Evolutionary conservation across 371 early-diverging fungal species (phyloP), one percentile per base, ranked within the genome.

Genomic region (Thermomucor indicae-seudaticae): DNA sequence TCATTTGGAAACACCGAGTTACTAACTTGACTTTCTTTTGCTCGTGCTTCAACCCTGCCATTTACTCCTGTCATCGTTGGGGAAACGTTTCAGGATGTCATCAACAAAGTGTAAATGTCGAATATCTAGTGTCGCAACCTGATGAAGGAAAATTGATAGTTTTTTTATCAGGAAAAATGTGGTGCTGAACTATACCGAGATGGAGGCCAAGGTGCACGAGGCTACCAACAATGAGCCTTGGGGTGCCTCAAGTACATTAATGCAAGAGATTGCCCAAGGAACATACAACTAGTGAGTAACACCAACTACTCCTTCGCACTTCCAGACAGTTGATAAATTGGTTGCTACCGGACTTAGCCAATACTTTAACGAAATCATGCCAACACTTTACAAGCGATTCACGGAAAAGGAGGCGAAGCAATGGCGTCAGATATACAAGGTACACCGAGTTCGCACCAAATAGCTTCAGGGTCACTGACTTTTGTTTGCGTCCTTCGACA

Each of bases 381-480:
- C 91, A 0, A 86, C 88, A 16, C 84, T 96, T 25, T 95, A 89
- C 67, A 81, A 86, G 55, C 81, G 91, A 20, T 84, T 96, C 53
- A 80, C 86, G 31, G 95, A 96, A 57, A 84, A 86, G 43, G 87
- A 91, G 50, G 78, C 89, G 0, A 64, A 80, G 24, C 86, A 86
- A 50, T 97, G 97, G 98, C 74, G 97, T 56, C 91, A 93, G 58
- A 85, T 91, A 23, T 97, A 97, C 80, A 97, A 97, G 81, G 92
- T 88, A 57, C 11, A n/a, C 24, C n/a, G 40, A 39, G 10, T 22
- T 43, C 24, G 23, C 11, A 32, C 14, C 32, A 10, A 7, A 10
- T 32, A 7, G 32, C 32, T 32, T 32, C 14, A 32, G 10, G 7
- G 32, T 10, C 32, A 32, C 7, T 14, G 7, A 32, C 32, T 14